A percentile compares a stretch with the other conserved stretches of the same genome.
phyloP scores from a whole-genome alignment of 2,329 filamentous ascomycete genomes.

The Penicillium sp. region DNA sequence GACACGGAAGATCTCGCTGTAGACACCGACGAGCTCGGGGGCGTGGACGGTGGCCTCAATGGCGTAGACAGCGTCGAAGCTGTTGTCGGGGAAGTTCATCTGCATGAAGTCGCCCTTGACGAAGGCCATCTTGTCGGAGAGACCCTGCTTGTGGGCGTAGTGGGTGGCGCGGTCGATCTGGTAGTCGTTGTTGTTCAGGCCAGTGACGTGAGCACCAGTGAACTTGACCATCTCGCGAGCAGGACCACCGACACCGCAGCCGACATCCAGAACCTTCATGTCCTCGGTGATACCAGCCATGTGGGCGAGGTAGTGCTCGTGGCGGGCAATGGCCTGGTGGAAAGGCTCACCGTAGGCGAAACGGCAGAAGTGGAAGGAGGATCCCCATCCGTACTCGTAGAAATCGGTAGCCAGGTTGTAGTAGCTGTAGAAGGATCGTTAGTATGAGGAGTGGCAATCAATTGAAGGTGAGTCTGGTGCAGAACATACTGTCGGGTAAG shows the following conservation, averaged over 20 bases:
- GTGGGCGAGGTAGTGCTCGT: slow-evolving; percentile 96
- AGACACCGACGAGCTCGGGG: slow-evolving; percentile 85
- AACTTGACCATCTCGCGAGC: slow-evolving; percentile 97
- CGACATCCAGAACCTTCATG: slow-evolving; percentile 92
- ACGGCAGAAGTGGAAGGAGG: slow-evolving; percentile 96
- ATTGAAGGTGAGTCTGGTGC: neutral
- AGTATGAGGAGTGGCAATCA: neutral
- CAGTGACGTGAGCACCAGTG: slow-evolving; percentile 82
- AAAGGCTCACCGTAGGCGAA: slow-evolving; percentile 86
- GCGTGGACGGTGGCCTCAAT: slow-evolving; percentile 98
- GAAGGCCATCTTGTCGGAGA: slow-evolving; percentile 77
- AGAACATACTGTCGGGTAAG: slow-evolving; percentile 82
- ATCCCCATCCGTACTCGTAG: slow-evolving; percentile 96
- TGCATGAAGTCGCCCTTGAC: slow-evolving; percentile 99
- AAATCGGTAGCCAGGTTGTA: slow-evolving; percentile 96
- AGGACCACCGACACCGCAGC: slow-evolving; percentile 94
- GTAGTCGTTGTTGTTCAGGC: slow-evolving; percentile 99
- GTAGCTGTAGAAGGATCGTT: slow-evolving; percentile 59
- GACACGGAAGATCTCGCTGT: slow-evolving; percentile 90
- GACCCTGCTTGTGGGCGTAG: slow-evolving; percentile 79
- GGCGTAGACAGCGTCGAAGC: slow-evolving; percentile 92
- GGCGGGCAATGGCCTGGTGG: slow-evolving; percentile 86
- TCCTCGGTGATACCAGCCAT: slow-evolving; percentile 81
- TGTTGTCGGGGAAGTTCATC: slow-evolving; percentile 91
- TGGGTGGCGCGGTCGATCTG: slow-evolving; percentile 91